phyloP scores from a whole-genome alignment of 1,139 yeast genomes.

The Pichiaceae sp. region DNA sequence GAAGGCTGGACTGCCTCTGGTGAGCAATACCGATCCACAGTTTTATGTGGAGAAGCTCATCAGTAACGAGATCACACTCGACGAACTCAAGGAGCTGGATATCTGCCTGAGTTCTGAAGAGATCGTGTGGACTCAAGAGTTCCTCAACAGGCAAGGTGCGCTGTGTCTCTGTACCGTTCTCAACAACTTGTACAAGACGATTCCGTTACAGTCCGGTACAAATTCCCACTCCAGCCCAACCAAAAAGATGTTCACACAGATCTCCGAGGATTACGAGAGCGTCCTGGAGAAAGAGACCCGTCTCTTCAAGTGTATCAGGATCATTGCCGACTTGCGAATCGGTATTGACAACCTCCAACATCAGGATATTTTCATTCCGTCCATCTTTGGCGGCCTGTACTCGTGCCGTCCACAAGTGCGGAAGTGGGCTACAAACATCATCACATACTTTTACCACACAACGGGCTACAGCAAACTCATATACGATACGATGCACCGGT shows the following conservation, averaged over 20 bases:
- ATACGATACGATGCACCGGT: conserved; percentile 52
- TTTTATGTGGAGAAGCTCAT: conserved; percentile 65
- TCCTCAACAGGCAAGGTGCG: conserved; percentile 82
- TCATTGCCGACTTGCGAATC: conserved; percentile 44
- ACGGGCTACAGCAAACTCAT: conserved; percentile 40
- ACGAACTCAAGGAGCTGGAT: conserved; percentile 77
- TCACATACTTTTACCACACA: conserved; percentile 41
- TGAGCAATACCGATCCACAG: conserved; percentile 10
- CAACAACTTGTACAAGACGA: conserved; percentile 23
- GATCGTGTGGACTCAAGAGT: conserved; percentile 79
- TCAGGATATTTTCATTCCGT: conserved; percentile 44
- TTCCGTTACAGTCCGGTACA: conserved; percentile 12
- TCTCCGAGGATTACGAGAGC: conserved; percentile 26
- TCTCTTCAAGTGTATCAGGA: conserved; percentile 55
- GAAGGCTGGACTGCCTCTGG: neutral
- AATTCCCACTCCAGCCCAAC: conserved; percentile 2
- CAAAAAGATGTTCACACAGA: conserved; percentile 18
- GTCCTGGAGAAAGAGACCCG: conserved; percentile 49
- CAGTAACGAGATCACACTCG: conserved; percentile 58
- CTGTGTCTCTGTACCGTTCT: conserved; percentile 62
- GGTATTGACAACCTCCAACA: conserved; percentile 46
- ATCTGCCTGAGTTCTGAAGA: conserved; percentile 91
- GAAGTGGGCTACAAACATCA: conserved; percentile 75
- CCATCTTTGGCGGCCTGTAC: conserved; percentile 50
- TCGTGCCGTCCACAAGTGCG: conserved; percentile 68